phyloP scores from a whole-genome alignment of 2,329 filamentous ascomycete species.

The Verticillium nonalfalfae region DNA sequence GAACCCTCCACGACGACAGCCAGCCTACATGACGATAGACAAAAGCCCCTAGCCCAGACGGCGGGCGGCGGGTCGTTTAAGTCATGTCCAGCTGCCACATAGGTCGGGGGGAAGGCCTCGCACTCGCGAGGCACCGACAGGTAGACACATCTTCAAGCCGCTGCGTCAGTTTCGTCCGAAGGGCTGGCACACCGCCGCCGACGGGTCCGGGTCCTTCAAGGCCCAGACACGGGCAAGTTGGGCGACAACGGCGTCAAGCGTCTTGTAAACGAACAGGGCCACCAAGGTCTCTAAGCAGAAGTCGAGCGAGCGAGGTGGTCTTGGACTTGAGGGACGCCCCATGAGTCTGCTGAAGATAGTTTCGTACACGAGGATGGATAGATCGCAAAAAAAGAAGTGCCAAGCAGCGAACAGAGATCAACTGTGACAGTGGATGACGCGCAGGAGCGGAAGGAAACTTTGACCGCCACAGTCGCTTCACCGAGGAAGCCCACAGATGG shows the following conservation, averaged over 20 bases:
- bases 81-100: background rate
- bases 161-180: conserved; percentile 2
- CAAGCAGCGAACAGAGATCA: too few relatives aligned
- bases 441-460: too few relatives aligned
- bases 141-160: background rate
- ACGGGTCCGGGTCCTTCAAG: background rate
- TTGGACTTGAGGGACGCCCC: background rate
- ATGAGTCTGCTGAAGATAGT: too few relatives aligned
- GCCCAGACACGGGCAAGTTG: background rate
- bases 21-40: background rate
- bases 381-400: background rate
- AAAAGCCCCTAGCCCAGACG: background rate
- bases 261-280: background rate
- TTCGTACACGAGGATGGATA: background rate
- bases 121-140: background rate
- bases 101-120: background rate
- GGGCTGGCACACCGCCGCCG: background rate
- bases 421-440: too few relatives aligned
- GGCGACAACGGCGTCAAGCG: background rate
- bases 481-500: background rate
- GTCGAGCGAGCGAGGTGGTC: background rate
- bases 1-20: background rate
- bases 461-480: too few relatives aligned
- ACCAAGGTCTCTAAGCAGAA: background rate
- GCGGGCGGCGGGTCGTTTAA: background rate